Conservation (phyloP, 257 asterid genomes). For the Solanum pimpinellifolium region DNA sequence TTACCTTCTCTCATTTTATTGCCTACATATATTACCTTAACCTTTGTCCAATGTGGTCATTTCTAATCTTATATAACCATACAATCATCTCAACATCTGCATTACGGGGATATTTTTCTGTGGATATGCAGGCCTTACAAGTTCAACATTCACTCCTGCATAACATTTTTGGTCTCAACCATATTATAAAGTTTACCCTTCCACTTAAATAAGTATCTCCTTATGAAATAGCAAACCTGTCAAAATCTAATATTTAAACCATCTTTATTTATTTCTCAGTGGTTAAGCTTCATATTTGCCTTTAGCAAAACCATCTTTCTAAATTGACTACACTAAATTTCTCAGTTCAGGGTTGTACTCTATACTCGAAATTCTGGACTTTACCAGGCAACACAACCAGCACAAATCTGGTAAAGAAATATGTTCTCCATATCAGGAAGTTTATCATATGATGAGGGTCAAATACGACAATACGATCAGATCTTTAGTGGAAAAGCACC, state of each 20-base stretch:
- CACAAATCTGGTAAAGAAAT: not conserved
- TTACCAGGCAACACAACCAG: not conserved
- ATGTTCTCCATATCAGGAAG: not conserved
- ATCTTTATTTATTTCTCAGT: not conserved
- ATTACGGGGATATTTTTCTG: not conserved
- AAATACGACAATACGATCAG: not conserved
- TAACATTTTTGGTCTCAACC: not conserved
- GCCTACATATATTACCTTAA: not conserved
- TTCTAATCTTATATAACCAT: not conserved
- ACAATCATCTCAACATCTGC: not conserved
- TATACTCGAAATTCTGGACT: not conserved
- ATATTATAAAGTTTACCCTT: not conserved
- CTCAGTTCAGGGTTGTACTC: not conserved
- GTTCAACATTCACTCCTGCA: not conserved
- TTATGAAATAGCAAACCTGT: not conserved
- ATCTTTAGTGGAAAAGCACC: not conserved
- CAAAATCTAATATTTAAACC: not conserved
- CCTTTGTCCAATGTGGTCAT: not conserved
- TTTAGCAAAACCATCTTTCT: not conserved
- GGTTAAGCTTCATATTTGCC: not conserved
- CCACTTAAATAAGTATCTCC: not conserved
- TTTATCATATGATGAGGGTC: not conserved
- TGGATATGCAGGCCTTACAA: not conserved
- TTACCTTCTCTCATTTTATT: not conserved
- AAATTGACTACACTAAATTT: not conserved